Percentiles rank a stretch among this genome's conserved stretches.
Evolutionary conservation across 345 rosid genomes (phyloP).

Genomic region (Garcia nutans): DNA sequence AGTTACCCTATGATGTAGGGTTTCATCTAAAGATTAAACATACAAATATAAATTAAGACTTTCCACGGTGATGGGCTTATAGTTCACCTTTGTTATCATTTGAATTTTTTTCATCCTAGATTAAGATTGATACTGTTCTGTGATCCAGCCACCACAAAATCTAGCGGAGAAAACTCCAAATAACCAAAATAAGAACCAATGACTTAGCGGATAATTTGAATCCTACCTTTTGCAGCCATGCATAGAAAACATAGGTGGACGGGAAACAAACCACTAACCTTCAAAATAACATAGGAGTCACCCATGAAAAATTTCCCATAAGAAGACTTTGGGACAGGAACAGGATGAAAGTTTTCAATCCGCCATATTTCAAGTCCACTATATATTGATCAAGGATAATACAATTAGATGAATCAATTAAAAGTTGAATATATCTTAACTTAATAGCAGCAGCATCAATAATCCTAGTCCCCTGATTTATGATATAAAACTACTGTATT

Average conservation of each 20-base stretch:
- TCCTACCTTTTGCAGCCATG: not conserved
- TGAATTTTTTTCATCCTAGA: too few relatives aligned
- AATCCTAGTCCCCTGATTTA: not conserved
- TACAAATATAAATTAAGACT: not conserved
- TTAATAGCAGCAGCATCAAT: constrained; percentile 6
- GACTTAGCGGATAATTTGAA: not conserved
- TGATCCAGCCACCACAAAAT: not conserved
- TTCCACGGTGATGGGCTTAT: not conserved
- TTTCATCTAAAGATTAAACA: not conserved
- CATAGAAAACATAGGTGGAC: not conserved
- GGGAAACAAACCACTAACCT: constrained; percentile 46
- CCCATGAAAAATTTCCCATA: constrained; percentile 89
- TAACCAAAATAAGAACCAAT: not conserved
- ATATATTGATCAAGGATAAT: constrained; percentile 21
- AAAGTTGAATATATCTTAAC: constrained; percentile 4
- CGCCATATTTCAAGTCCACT: constrained; percentile 98
- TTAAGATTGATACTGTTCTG: not conserved
- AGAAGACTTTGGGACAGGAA: constrained; percentile 61
- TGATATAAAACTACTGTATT: not conserved
- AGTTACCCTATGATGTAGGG: not conserved
- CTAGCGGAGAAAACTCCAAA: not conserved
- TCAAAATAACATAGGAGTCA: constrained; percentile 87
- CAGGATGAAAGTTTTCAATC: constrained; percentile 84
- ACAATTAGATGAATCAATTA: not conserved
- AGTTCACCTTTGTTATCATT: not conserved